Evolutionary conservation across 1,284 basidiomycete species (phyloP).

Genomic region (Spongispora temasekensis): DNA sequence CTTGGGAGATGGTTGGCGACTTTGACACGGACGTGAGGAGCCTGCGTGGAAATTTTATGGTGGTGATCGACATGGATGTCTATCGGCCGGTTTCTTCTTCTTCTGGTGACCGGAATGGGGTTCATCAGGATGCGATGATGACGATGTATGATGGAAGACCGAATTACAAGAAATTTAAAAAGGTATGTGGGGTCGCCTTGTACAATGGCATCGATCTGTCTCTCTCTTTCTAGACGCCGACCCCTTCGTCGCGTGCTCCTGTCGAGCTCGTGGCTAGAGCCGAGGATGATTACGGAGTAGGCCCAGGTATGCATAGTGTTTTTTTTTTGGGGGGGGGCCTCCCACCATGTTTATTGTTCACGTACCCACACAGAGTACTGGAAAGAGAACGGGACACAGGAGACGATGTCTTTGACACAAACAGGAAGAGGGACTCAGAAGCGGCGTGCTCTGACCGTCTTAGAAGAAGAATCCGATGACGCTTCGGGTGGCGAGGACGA

Average conservation of each 20-base stretch:
- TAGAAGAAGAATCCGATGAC: slow-evolving; percentile 35
- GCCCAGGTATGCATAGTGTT: slow-evolving; percentile 53
- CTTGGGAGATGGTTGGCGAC: slow-evolving; percentile 69
- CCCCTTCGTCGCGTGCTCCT: slow-evolving; percentile 35
- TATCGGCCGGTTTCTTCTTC: slow-evolving; percentile 24
- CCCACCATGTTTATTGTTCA: not conserved
- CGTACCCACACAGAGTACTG: slow-evolving; percentile 50
- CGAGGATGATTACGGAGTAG: slow-evolving; percentile 58
- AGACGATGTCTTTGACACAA: slow-evolving; percentile 19
- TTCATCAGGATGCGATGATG: slow-evolving; percentile 19
- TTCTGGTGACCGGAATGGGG: too few relatives aligned
- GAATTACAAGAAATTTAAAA: slow-evolving; percentile 89
- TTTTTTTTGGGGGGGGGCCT: slow-evolving; percentile 4
- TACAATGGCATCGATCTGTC: not conserved
- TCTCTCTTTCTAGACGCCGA: slow-evolving; percentile 30
- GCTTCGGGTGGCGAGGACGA: slow-evolving; percentile 23
- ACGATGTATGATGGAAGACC: slow-evolving; percentile 57
- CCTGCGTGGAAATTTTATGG: slow-evolving; percentile 83
- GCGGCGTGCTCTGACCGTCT: slow-evolving; percentile 23
- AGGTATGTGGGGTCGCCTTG: slow-evolving; percentile 44
- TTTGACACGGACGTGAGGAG: slow-evolving; percentile 65
- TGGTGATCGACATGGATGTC: slow-evolving; percentile 72
- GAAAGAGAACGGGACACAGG: slow-evolving; percentile 39
- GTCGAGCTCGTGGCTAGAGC: slow-evolving; percentile 56
- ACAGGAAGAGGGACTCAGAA: slow-evolving; percentile 18